Base-by-base conservation (phyloP, 2,329 filamentous ascomycete species). In the Monilinia polystroma region DNA sequence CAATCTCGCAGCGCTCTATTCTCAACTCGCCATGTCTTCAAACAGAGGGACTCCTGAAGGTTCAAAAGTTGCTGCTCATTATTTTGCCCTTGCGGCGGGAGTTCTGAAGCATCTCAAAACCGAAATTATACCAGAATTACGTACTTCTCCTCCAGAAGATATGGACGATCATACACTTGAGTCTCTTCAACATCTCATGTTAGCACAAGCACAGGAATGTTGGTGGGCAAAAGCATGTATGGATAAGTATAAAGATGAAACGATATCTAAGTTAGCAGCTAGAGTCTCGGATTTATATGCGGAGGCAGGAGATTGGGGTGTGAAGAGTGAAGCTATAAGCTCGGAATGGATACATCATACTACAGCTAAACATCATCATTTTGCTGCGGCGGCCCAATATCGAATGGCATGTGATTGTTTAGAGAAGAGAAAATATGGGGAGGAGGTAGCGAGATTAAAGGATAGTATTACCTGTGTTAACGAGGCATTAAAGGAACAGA, bases 171-270 rank as follows among this genome's bases (percentile, higher is more conserved):
- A 91, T 74, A 97, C 93, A 0, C 82, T 99, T 58, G 90, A 94
- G 73, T 92, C 91, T 63, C 80, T 98, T 56, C 86, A 91, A 72
- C 87, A 94, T 76, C 83, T 99, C 41, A 87, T 96, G 77, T 84
- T 99, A 12, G 94, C 93, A 0, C 93, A 99, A 77, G 93, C 90
- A 38, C 95, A 99, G 76, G 95, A 99, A 79, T 98, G 93, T 76
- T 98, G 95, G 78, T 99, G 95, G 95, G 90, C 95, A 73, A 98
- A 97, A 77, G 94, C 95, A 0, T 93, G 96, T 67, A 93, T 96
- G 81, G 94, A 97, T 76, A 88, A 89, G 32, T 87, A 97, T 79
- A 97, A 96, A 77, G 95, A 99, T 76, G 90, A 88, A 1, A 92
- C 90, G 0, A 96, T 99, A 69, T 91, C 95, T 2, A 95, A 96